Evolutionary conservation across 768 basidiomycete species (phyloP), one percentile per base, ranked within the genome.

Genomic region (Mycena rebaudengoi): DNA sequence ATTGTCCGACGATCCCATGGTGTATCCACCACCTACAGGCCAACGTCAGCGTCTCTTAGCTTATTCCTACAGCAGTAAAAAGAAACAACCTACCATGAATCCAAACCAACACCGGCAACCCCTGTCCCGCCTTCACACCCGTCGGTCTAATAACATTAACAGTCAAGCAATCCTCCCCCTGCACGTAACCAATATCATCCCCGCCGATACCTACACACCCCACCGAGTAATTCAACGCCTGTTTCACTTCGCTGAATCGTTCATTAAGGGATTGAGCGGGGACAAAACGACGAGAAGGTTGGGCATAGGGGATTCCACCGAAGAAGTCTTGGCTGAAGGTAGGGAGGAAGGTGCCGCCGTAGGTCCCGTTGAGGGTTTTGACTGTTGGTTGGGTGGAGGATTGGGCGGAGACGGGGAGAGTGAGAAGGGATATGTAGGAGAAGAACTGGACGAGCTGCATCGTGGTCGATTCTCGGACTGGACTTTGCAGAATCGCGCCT

Each of bases 61-160:
- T 58, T 58, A 58, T 58, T 48, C 44, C 56, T 58, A 58, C 35
- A 39, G 45, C 35, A 58, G 46, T 58, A 40, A 40, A 58, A 48
- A 58, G 45, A 48, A 58, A 39, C 45, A 58, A 49, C 56, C 25
- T 58, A 58, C 56, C 56, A 49, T 58, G 45, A 40, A 58, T 58
- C 56, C 56, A 58, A 58, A 58, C 56, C 46, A 58, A 58, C 46
- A 58, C 56, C 46, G 56, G 56, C 56, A 58, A 58, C 56, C 56
- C 56, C 45, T 58, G 45, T 26, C 56, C 56, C 56, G 56, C 45
- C 56, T 58, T 58, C 56, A 58, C 56, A 58, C 56, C 56, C 45
- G 56, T 48, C n/a, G 56, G 56, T 58, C 56, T 58, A 40, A 58
- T 58, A 18, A 58, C 45, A 58, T 58, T 58, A 39, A 58, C 28